phyloP scores from a whole-genome alignment of 1,139 yeast genomes.

The Pneumocystis canis region DNA sequence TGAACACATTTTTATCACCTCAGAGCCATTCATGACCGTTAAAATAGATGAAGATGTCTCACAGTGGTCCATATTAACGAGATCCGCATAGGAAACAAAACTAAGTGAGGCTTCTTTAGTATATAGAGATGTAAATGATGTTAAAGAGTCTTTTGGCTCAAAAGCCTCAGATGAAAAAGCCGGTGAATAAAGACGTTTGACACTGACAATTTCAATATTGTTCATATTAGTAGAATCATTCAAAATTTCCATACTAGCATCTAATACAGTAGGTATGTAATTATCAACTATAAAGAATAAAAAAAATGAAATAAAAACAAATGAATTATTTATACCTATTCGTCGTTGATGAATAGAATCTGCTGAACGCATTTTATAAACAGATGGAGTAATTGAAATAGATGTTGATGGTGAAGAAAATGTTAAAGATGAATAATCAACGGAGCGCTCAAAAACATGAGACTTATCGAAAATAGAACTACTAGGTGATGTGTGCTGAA shows the following conservation, averaged over 20 bases:
- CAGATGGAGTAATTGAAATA: background rate
- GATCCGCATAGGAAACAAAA: conserved; percentile 10
- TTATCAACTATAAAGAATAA: conserved; percentile 6
- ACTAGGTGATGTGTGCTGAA: background rate
- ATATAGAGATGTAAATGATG: background rate
- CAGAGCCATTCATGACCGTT: background rate
- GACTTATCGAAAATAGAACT: background rate
- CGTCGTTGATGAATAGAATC: background rate
- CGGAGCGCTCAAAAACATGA: background rate
- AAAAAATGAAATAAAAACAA: background rate
- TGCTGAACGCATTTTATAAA: background rate
- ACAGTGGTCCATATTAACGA: conserved; percentile 7
- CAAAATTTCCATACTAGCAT: conserved; percentile 11
- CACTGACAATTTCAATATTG: conserved; percentile 8
- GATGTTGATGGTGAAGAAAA: background rate
- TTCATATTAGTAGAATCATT: conserved; percentile 8
- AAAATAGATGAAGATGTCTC: background rate
- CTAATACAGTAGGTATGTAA: conserved; percentile 10
- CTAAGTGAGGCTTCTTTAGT: conserved; percentile 8
- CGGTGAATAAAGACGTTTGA: background rate
- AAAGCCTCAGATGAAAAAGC: background rate
- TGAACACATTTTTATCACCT: background rate
- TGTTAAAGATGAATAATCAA: background rate
- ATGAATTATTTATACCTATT: background rate
- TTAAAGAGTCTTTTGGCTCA: background rate